Conservation (phyloP, 345 rosid species). For the Moricandia moricandioides region DNA sequence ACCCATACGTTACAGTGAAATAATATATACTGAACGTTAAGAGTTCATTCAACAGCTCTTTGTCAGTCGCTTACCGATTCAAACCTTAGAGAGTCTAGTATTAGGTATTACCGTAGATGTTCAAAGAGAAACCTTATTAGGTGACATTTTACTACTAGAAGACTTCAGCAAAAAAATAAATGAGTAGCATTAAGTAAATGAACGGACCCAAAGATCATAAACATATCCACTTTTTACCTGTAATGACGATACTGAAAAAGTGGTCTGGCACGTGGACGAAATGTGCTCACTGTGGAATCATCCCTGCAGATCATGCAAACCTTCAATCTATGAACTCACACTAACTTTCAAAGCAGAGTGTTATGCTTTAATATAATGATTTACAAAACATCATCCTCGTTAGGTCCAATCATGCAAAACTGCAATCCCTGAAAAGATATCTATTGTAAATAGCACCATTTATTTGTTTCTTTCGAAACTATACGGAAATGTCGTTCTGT, state of each 20-base stretch:
- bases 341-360: conserved; percentile 14
- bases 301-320: conserved; percentile 63
- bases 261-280: conserved; percentile 85
- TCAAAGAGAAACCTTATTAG: conserved; percentile 21
- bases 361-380: not conserved
- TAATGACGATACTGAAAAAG: conserved; percentile 98
- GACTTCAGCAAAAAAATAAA: not conserved
- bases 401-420: conserved; percentile 4
- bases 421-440: conserved; percentile 12
- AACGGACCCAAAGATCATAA: not conserved
- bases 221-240: conserved; percentile 50
- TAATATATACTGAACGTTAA: conserved; percentile 4
- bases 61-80: conserved; percentile 9
- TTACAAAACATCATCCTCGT: conserved; percentile 2
- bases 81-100: conserved; percentile 16
- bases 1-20: conserved; percentile 15
- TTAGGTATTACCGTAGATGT: conserved; percentile 8
- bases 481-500: not conserved
- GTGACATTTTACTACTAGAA: conserved; percentile 7
- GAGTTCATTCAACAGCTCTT: conserved; percentile 15
- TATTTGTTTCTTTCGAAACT: not conserved
- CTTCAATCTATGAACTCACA: conserved; percentile 8
- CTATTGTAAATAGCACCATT: conserved; percentile 10
- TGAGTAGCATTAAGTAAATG: conserved; percentile 3
- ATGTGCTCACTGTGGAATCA: conserved; percentile 80